These are phyloP conservation scores for Coniosporium tulheliwenetii DNA, from an alignment of 2,329 filamentous ascomycete genomes.

Conservation along the genomic window DNA sequence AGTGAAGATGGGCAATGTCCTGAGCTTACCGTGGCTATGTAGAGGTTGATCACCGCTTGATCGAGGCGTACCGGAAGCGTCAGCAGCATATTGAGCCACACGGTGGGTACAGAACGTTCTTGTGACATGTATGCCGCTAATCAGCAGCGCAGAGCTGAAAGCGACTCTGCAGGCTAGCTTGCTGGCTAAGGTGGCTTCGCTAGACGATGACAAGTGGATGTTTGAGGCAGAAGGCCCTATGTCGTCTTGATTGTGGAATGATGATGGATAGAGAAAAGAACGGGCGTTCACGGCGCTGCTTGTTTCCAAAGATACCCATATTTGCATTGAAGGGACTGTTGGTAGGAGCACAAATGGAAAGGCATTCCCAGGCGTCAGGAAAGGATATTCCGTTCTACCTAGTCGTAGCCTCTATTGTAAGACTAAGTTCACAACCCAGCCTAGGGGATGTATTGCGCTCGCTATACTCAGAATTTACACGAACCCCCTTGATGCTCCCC, in stretches of 20 bases:
- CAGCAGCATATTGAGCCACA: neutral
- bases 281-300: neutral
- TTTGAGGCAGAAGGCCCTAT: conserved; percentile 51
- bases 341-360: too few relatives aligned
- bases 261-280: neutral
- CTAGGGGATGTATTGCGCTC: too few relatives aligned
- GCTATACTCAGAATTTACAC: too few relatives aligned
- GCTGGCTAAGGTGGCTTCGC: conserved; percentile 52
- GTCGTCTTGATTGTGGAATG: neutral
- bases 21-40: neutral
- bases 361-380: too few relatives aligned
- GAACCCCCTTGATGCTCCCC: too few relatives aligned
- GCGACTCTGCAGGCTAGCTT: conserved; percentile 46
- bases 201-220: conserved; percentile 85
- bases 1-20: neutral
- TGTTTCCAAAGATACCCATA: neutral
- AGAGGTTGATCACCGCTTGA: neutral
- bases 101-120: neutral
- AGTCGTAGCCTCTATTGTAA: too few relatives aligned
- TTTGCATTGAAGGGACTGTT: too few relatives aligned
- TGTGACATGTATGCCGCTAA: neutral
- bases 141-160: neutral
- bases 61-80: neutral
- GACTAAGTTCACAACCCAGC: too few relatives aligned
- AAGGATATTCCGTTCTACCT: too few relatives aligned